phyloP scores from a whole-genome alignment of 192 early-diverging fungal genomes.

The Allomyces macrogynus region DNA sequence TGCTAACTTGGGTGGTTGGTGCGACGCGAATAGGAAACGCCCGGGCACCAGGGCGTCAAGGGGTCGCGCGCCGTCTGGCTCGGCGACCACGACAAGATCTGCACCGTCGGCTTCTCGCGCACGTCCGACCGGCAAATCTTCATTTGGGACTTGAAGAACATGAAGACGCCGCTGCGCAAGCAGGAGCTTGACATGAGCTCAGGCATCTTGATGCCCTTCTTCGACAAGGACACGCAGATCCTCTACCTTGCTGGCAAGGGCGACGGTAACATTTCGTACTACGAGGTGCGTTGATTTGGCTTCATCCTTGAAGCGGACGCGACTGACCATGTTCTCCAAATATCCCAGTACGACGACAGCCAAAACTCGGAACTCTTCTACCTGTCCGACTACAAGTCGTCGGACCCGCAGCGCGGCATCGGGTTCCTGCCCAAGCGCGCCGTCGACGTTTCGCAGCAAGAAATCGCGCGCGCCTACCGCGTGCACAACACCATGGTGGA shows the following conservation, averaged over 20 bases:
- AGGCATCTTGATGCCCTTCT: constrained; percentile 93
- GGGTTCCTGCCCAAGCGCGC: constrained; percentile 85
- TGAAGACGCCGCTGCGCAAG: constrained; percentile 48
- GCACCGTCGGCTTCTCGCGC: constrained; percentile 84
- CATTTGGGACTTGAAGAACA: constrained; percentile 58
- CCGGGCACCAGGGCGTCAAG: constrained; percentile 85
- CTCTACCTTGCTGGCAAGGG: constrained; percentile 89
- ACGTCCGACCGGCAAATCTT: constrained; percentile 81
- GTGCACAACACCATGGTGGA: constrained; percentile 73
- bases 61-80: constrained; percentile 84
- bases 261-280: neutral
- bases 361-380: constrained; percentile 77
- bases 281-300: constrained; percentile 53
- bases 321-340: no score
- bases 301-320: neutral
- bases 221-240: constrained; percentile 76
- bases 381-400: constrained; percentile 73
- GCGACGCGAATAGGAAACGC: constrained; percentile 28
- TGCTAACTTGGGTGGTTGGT: constrained; percentile 2
- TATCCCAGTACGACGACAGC: constrained; percentile 86
- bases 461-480: constrained; percentile 85
- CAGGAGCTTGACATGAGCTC: constrained; percentile 76
- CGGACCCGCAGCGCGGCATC: constrained; percentile 84
- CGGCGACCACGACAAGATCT: constrained; percentile 54
- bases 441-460: constrained; percentile 64